phyloP scores from a whole-genome alignment of 257 asterid species.

The Nicotiana benthamiana region DNA sequence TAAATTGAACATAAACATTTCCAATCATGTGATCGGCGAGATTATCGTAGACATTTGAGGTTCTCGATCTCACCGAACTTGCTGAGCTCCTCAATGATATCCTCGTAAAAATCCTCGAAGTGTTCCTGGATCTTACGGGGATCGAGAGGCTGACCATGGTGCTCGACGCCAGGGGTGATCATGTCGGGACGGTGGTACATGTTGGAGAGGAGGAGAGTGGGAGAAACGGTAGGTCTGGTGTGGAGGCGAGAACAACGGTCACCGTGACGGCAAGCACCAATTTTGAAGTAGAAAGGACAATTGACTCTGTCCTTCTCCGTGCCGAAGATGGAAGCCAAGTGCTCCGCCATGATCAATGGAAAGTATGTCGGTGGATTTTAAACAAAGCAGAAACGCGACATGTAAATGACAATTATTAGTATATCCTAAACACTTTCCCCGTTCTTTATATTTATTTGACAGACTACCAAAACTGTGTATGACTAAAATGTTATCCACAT shows the following conservation, averaged over 20 bases:
- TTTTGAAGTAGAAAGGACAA: constrained; percentile 84
- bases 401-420: no score
- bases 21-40: constrained; percentile 48
- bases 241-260: constrained; percentile 80
- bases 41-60: constrained; percentile 58
- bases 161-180: constrained; percentile 85
- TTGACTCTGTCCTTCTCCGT: constrained; percentile 77
- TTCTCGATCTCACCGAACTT: constrained; percentile 59
- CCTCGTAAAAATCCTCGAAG: constrained; percentile 70
- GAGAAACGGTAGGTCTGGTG: constrained; percentile 74
- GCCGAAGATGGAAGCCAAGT: constrained; percentile 57
- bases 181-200: constrained; percentile 85
- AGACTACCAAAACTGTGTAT: no score
- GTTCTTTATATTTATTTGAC: no score
- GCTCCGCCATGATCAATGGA: constrained; percentile 49
- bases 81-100: constrained; percentile 53
- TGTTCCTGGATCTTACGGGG: constrained; percentile 68
- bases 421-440: no score
- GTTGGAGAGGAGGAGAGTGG: constrained; percentile 60
- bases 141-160: constrained; percentile 69
- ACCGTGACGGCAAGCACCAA: constrained; percentile 85
- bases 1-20: constrained; percentile 51
- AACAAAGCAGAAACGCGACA: no score
- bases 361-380: not conserved
- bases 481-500: no score